phyloP scores from a whole-genome alignment of 192 early-diverging fungal genomes.

The Coemansia sp. region DNA sequence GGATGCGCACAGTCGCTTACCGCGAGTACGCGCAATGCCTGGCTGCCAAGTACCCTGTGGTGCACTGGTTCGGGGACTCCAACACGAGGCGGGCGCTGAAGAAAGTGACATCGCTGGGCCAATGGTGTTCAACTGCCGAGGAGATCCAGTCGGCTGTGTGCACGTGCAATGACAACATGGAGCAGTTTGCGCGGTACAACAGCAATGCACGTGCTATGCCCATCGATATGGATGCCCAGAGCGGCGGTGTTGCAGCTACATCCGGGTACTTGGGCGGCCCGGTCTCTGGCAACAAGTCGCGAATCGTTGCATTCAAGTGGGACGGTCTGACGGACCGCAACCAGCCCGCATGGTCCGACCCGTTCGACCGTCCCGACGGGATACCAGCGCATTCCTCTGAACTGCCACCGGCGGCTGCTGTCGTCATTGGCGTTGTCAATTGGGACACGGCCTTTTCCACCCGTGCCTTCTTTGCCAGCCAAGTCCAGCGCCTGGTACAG shows the following conservation, averaged over 20 bases:
- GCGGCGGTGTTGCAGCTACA: not conserved
- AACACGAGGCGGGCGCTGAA: constrained; percentile 56
- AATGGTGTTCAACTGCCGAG: constrained; percentile 42
- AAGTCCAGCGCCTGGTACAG: constrained; percentile 25
- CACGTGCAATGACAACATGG: constrained; percentile 52
- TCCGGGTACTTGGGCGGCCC: not conserved
- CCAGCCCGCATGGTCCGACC: constrained; percentile 42
- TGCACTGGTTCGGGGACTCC: constrained; percentile 59
- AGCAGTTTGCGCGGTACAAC: constrained; percentile 29
- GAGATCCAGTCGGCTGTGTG: constrained; percentile 23
- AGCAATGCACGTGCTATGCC: constrained; percentile 4
- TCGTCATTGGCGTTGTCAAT: constrained; percentile 55
- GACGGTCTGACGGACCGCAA: constrained; percentile 55
- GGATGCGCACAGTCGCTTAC: constrained; percentile 34
- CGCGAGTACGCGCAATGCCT: constrained; percentile 45
- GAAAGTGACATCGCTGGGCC: constrained; percentile 45
- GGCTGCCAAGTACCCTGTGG: constrained; percentile 24
- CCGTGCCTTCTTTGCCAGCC: constrained; percentile 23
- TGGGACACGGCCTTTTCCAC: constrained; percentile 56
- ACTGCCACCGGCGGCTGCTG: constrained; percentile 15
- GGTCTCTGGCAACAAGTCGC: constrained; percentile 3
- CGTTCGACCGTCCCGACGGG: constrained; percentile 4
- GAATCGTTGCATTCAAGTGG: constrained; percentile 51
- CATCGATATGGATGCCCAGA: constrained; percentile 17
- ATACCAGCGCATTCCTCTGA: not conserved